Percentiles rank a stretch among this genome's conserved stretches.
phyloP scores from a whole-genome alignment of 148 eudicot genomes.

The Fallopia convolvulus region DNA sequence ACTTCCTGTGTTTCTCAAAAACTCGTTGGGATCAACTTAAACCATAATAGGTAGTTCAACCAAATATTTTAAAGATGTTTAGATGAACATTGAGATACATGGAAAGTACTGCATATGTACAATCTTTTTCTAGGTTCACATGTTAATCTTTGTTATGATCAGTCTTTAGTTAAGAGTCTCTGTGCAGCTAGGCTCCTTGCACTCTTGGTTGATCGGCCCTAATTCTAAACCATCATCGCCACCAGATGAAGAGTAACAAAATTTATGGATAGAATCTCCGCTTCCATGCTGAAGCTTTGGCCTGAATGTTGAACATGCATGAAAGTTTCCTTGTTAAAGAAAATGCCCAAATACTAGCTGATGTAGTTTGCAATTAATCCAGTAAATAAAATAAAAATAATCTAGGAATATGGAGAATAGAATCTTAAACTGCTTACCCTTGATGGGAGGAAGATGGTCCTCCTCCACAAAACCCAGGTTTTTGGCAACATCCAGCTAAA shows the following conservation, averaged over 20 bases:
- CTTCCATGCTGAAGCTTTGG: not conserved
- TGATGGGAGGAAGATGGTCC: conserved; percentile 4
- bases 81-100: no score
- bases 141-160: no score
- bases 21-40: no score
- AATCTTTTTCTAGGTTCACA: no score
- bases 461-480: not conserved
- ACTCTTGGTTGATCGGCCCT: not conserved
- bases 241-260: not conserved
- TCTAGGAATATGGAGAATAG: no score
- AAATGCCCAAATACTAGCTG: not conserved
- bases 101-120: no score
- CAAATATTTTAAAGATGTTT: no score
- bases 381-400: not conserved
- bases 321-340: not conserved
- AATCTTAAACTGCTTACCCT: not conserved
- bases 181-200: no score
- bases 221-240: not conserved
- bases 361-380: not conserved
- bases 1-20: no score
- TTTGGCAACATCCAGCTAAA: conserved; percentile 6
- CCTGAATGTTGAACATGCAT: not conserved
- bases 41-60: no score
- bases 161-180: not conserved
- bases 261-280: not conserved